These are phyloP conservation scores for Aspergillus ochraceoroseus DNA, from an alignment of 2,329 filamentous ascomycete species.

Conservation along the genomic window DNA sequence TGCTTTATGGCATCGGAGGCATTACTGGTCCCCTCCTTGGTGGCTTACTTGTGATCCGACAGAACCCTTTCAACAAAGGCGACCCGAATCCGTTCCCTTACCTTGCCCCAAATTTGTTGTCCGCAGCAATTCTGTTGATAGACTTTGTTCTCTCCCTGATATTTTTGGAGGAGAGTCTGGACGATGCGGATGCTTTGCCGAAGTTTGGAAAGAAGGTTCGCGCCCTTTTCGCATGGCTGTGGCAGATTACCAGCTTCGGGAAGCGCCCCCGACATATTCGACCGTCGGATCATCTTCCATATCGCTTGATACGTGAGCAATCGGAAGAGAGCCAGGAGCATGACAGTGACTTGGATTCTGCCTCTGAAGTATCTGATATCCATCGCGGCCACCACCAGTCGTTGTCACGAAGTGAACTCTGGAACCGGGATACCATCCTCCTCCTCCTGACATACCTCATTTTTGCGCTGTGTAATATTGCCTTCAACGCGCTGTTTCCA, in stretches of 20 bases:
- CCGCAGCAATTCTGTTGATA: conserved; percentile 64
- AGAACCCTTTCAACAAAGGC: conserved; percentile 52
- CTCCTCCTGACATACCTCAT: conserved; percentile 82
- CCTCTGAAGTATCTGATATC: conserved; percentile 38
- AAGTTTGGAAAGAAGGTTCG: conserved; percentile 56
- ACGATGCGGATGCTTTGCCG: conserved; percentile 59
- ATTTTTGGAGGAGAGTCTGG: conserved; percentile 81
- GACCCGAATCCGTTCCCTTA: conserved; percentile 67
- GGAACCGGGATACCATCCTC: conserved; percentile 75
- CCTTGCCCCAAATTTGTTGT: conserved; percentile 74
- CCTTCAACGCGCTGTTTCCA: conserved; percentile 91
- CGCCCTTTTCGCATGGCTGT: conserved; percentile 62
- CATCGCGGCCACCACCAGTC: conserved; percentile 43
- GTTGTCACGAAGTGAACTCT: conserved; percentile 56
- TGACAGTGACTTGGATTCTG: conserved; percentile 44
- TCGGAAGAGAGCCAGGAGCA: conserved; percentile 31
- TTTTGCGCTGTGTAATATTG: conserved; percentile 90
- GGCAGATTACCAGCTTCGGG: conserved; percentile 60
- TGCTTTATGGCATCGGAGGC: conserved; percentile 91
- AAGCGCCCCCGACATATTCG: conserved; percentile 57
- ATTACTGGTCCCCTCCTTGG: conserved; percentile 92
- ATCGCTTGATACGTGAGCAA: conserved; percentile 27
- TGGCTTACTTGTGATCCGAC: conserved; percentile 67
- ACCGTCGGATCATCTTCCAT: conserved; percentile 25
- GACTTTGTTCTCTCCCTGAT: conserved; percentile 70